A percentile compares a stretch with the other conserved stretches of the same genome.
Conservation (phyloP, 345 rosid genomes). For the Melaleuca quinquenervia region DNA sequence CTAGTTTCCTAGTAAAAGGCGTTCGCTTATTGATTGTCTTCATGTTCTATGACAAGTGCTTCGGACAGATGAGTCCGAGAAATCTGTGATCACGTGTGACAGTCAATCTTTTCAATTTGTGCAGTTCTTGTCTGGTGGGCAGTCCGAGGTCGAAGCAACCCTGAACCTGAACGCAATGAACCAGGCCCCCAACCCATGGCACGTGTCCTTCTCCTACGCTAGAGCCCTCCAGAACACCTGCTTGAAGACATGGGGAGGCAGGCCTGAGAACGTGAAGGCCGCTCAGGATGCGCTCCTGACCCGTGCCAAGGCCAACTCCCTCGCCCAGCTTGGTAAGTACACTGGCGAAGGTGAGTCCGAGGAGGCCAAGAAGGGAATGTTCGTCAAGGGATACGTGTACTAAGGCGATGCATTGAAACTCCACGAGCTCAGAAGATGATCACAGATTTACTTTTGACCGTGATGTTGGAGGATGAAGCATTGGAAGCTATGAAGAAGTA, state of each 20-base stretch:
- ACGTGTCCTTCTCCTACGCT: conserved; percentile 94
- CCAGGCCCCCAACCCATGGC: conserved; percentile 89
- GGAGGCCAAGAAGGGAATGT: conserved; percentile 89
- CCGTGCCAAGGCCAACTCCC: conserved; percentile 83
- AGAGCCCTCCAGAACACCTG: conserved; percentile 95
- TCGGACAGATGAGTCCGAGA: not conserved
- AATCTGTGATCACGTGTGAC: not conserved
- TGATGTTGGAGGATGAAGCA: not conserved
- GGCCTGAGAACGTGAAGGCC: conserved; percentile 68
- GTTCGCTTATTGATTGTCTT: not conserved
- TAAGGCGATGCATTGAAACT: conserved; percentile 8
- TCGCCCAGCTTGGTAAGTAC: conserved; percentile 96
- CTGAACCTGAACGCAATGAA: conserved; percentile 94
- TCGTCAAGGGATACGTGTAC: conserved; percentile 80
- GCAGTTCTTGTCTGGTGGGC: conserved; percentile 99
- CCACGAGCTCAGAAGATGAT: not conserved
- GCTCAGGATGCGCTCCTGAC: conserved; percentile 65
- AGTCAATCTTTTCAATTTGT: not conserved
- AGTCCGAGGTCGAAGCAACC: conserved; percentile 97
- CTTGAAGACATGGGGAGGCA: conserved; percentile 91
- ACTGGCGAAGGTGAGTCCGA: conserved; percentile 80
- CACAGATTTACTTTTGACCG: not conserved
- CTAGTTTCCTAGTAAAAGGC: not conserved
- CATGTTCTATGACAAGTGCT: not conserved
- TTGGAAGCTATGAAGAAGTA: not conserved